Base-by-base conservation (phyloP, 768 basidiomycete species). In the Roridomyces roridus region DNA sequence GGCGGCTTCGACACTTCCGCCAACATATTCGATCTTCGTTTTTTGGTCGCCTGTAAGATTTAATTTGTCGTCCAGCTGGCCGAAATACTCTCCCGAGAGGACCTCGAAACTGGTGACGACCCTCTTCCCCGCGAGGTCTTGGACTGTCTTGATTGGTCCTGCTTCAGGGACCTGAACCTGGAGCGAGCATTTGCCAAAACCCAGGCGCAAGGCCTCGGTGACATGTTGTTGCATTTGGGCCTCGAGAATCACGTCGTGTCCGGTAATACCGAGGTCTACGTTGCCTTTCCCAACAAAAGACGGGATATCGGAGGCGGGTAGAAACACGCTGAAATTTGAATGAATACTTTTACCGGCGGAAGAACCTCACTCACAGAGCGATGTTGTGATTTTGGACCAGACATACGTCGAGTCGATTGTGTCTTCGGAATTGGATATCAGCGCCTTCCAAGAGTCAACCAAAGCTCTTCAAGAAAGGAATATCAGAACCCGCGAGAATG, bases 231-330 rank as follows among this genome's bases (percentile, higher is more conserved):
- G 79, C 88, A 97, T 94, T 52, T 87, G 75, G 2, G 94, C 82
- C 73, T 99, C 96, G 42, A 96, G 84, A 62, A 98, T 92, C 60
- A 97, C 92, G 77, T 99, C 97, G 75, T 98, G 95, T 5, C 97
- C 97, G 9, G 97, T 98, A 65, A 99, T 97, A 6, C 97, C 97
- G 40, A 99, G 81, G 65, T 98, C 92, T 67, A 99, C 91, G 68
- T 95, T 91, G 45, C 97, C 97, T 70, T 96, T 95, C 39, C 95
- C 97, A 41, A 99, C 97, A 73, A 98, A 99, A 25, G 95, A 96
- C 10, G 97, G 96, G 61, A 99, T 99, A 68, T 99, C 97, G 6
- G 91, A 81, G 1, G 97, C 97, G 21, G 97, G 96, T 21, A 98
- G 89, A 76, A 99, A 98, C 21, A 99, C 90, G 7, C 96, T 98